Conservation (phyloP, 495 filamentous ascomycete genomes). For the Neurospora terricola region DNA sequence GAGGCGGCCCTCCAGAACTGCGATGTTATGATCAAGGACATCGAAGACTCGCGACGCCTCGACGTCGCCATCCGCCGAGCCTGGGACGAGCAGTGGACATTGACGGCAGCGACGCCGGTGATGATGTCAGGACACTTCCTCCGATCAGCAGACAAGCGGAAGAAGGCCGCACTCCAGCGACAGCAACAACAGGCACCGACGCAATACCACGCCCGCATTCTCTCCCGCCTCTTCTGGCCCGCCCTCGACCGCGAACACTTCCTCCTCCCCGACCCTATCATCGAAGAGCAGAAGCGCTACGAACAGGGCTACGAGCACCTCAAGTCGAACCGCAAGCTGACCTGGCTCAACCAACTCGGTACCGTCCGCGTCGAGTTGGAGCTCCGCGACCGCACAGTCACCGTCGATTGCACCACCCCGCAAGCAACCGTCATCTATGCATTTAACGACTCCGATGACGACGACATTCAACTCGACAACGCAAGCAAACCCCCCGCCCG, state of each 20-base stretch:
- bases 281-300: slow-evolving; percentile 57
- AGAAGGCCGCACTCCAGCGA: not conserved
- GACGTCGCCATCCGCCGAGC: slow-evolving; percentile 49
- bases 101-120: not conserved
- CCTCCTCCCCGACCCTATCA: slow-evolving; percentile 54
- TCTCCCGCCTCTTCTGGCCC: slow-evolving; percentile 94
- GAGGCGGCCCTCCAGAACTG: slow-evolving; percentile 77
- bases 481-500: slow-evolving; percentile 28
- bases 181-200: slow-evolving; percentile 1
- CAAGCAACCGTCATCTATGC: slow-evolving; percentile 86
- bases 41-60: slow-evolving; percentile 72
- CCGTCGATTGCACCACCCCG: slow-evolving; percentile 67
- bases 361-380: slow-evolving; percentile 74
- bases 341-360: slow-evolving; percentile 76
- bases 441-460: slow-evolving; percentile 48
- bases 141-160: not conserved
- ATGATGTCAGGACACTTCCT: slow-evolving; percentile 22
- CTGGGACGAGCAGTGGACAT: not conserved
- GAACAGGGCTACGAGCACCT: slow-evolving; percentile 64
- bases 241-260: slow-evolving; percentile 69
- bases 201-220: slow-evolving; percentile 64
- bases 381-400: slow-evolving; percentile 66
- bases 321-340: slow-evolving; percentile 75
- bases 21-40: slow-evolving; percentile 94
- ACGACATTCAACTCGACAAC: not conserved